These are phyloP conservation scores for Phaeodactylum tricornutum DNA, from an alignment of 108 stramenopile genomes.

Conservation along the genomic window DNA sequence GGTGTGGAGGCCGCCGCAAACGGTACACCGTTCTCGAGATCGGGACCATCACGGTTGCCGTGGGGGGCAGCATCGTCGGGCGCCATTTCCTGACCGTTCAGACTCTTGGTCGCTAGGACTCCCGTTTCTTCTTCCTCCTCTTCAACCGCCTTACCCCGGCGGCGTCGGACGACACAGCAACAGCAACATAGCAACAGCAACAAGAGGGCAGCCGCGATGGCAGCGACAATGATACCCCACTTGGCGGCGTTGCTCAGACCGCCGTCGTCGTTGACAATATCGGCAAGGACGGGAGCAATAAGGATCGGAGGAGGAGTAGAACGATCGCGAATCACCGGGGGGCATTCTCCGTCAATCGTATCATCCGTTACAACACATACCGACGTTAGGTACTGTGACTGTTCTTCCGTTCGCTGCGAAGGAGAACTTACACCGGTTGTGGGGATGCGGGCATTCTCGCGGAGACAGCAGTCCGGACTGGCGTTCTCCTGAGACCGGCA, in stretches of 20 bases:
- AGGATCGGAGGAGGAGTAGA: background rate
- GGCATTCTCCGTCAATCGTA: conserved; percentile 4
- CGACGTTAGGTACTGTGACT: background rate
- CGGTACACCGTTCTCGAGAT: background rate
- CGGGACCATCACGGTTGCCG: conserved; percentile 2
- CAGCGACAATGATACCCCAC: conserved; percentile 2
- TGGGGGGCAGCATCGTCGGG: background rate
- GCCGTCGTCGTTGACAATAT: background rate
- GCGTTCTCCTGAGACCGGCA: background rate
- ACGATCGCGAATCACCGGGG: conserved; percentile 1
- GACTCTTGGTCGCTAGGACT: background rate
- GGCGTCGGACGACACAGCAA: conserved; percentile 1
- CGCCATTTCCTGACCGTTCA: background rate
- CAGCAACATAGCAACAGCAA: conserved; percentile 4
- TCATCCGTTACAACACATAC: conserved; percentile 7
- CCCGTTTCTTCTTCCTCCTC: conserved; percentile 8
- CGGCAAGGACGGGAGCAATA: background rate
- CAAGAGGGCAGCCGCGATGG: background rate
- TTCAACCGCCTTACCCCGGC: background rate
- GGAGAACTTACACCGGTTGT: background rate
- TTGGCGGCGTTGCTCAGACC: background rate
- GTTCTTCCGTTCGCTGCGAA: background rate
- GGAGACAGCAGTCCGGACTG: conserved; percentile 1
- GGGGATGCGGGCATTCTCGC: conserved; percentile 7
- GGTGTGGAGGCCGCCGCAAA: background rate